Conservation (phyloP, 1,139 yeast genomes). For the Pichia sp. region DNA sequence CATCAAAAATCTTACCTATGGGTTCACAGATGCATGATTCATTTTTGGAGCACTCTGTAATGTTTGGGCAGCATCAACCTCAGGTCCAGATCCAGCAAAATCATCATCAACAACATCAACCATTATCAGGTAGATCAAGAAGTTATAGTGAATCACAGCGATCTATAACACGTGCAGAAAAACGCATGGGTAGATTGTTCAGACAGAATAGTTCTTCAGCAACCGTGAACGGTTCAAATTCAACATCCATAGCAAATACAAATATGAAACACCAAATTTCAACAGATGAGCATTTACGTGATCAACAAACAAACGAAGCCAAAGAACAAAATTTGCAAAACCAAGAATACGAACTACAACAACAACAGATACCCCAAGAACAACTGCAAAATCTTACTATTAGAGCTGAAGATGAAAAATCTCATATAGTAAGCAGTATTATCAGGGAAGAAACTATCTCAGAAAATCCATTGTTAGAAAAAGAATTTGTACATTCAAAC, state of each 20-base stretch:
- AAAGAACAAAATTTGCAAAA: neutral
- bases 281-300: neutral
- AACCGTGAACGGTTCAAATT: neutral
- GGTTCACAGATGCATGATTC: no score
- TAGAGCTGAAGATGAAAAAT: no score
- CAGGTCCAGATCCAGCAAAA: neutral
- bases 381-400: no score
- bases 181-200: slow-evolving; percentile 30
- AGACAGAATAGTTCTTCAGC: slow-evolving; percentile 22
- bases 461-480: neutral
- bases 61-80: neutral
- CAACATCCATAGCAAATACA: neutral
- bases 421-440: no score
- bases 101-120: slow-evolving; percentile 1
- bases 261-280: neutral
- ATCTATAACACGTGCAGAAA: slow-evolving; percentile 27
- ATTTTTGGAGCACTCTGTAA: neutral
- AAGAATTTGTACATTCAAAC: slow-evolving; percentile 9
- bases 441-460: neutral
- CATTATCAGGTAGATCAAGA: slow-evolving; percentile 7
- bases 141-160: slow-evolving; percentile 15
- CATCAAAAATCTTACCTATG: no score
- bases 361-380: no score
- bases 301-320: neutral
- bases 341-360: no score